Base-by-base conservation (phyloP, 2,329 filamentous ascomycete genomes). In the Fonsecaea monophora region DNA sequence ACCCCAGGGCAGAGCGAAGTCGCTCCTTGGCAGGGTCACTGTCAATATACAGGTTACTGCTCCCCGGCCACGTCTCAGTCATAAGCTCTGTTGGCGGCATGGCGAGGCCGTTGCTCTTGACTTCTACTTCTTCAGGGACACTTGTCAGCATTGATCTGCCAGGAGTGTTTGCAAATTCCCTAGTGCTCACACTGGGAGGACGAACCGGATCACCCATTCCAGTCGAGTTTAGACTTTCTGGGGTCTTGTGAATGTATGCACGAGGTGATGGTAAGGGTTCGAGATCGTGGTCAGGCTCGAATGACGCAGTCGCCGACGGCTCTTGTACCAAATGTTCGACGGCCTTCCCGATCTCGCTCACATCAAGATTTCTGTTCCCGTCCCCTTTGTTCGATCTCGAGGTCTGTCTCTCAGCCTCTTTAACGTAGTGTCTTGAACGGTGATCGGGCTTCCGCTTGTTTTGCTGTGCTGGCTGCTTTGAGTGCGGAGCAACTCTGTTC, bases 101-200 rank as follows among this genome's bases (percentile, higher is more conserved):
- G n/a, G 64, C 30, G 40, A 58, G 61, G 35, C 58, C 48, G 18
- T 57, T 35, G n/a, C 40, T 45, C 21, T 54, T 58, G 13, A 56
- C 34, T 54, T 69, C 67, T 56, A 58, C 18, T 40, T 59, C 64
- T 64, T 70, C 61, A 15, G 62, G 63, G 3, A 64, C 66, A 64
- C 61, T 69, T 15, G 57, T 64, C 21, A 70, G 59, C 10, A 50
- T 30, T 38, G 60, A 38, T 56, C 67, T 71, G 58, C 57, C 56
- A 30, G 67, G 63, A 25, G 59, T 37, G 32, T 45, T 59, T 12
- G 70, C 70, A 60, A 73, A 73, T 59, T 73, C 71, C 48, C 71
- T 62, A 4, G 68, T 60, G 18, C 40, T 69, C 35, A 73, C 65
- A 12, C 68, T 69, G 25, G 55, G 66, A 21, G 54, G 15, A 34